Evolutionary conservation across 192 early-diverging fungal species (phyloP).

Genomic region (Kickxella alabastrina): DNA sequence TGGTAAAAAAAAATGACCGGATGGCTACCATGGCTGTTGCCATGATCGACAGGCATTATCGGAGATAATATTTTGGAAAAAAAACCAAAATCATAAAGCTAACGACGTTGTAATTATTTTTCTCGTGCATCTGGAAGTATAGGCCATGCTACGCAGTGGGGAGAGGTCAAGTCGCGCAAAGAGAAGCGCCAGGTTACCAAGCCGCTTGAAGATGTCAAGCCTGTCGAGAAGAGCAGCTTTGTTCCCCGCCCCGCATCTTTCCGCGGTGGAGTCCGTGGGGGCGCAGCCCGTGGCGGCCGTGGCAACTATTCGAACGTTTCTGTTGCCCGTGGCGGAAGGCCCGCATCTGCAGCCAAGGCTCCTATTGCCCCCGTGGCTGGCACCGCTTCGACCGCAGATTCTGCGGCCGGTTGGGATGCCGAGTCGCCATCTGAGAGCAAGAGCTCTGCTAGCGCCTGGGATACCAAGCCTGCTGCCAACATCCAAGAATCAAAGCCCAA

Average conservation of each 20-base stretch:
- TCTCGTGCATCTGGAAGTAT: too few species aligned
- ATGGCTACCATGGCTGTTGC: too few species aligned
- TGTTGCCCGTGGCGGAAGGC: conserved; percentile 28
- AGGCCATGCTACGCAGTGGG: conserved; percentile 82
- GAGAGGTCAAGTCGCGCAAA: conserved; percentile 75
- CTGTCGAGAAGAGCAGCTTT: conserved; percentile 35
- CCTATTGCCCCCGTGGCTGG: conserved; percentile 2
- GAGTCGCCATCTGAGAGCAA: conserved; percentile 10
- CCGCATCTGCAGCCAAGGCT: conserved; percentile 23
- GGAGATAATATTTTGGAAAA: too few species aligned
- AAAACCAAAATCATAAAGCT: too few species aligned
- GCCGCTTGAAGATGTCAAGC: conserved; percentile 52
- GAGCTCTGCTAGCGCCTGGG: conserved; percentile 14
- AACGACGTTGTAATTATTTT: too few species aligned
- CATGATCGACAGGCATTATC: too few species aligned
- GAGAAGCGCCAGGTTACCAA: conserved; percentile 52
- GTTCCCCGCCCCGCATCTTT: conserved; percentile 57
- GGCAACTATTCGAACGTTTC: conserved; percentile 50
- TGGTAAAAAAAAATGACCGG: too few species aligned
- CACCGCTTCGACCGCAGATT: conserved; percentile 2
- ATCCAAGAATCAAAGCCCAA: conserved; percentile 17
- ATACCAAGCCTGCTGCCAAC: conserved; percentile 1
- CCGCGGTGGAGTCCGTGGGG: conserved; percentile 62
- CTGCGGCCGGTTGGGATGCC: conserved; percentile 39
- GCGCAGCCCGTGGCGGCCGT: conserved; percentile 65